Conservation (phyloP, 2,329 filamentous ascomycete genomes). For the Clonostachys rosea region DNA sequence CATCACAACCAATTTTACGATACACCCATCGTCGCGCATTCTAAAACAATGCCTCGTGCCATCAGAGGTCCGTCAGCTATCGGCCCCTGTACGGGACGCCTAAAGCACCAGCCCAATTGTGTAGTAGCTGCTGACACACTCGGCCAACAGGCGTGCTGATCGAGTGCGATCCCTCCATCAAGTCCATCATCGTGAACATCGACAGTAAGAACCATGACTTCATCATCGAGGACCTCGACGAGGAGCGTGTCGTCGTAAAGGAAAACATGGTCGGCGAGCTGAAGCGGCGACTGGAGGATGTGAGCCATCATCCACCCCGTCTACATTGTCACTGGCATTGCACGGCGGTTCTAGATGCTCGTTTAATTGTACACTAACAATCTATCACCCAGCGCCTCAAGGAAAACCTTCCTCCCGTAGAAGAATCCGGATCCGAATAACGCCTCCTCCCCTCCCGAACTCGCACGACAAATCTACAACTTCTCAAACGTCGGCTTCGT, state of each 20-base stretch:
- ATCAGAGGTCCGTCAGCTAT: conserved; percentile 40
- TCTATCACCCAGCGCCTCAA: conserved; percentile 33
- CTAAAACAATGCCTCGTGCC: conserved; percentile 46
- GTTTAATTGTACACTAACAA: conserved; percentile 2
- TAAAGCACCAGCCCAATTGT: not conserved
- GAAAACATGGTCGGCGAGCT: conserved; percentile 65
- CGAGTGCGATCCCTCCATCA: conserved; percentile 82
- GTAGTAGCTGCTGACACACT: not conserved
- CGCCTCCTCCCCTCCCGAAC: not conserved
- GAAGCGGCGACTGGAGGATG: conserved; percentile 65
- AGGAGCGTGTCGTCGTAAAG: conserved; percentile 71
- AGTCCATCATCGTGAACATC: conserved; percentile 77
- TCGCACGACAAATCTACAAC: conserved; percentile 41
- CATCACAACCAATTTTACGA: not conserved
- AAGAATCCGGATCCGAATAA: conserved; percentile 47
- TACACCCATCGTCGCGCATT: not conserved
- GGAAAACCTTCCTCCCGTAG: conserved; percentile 45
- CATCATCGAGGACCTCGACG: conserved; percentile 77
- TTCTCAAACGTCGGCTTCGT: conserved; percentile 81
- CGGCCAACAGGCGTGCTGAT: conserved; percentile 59
- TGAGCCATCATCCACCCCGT: conserved; percentile 25
- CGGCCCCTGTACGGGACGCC: not conserved
- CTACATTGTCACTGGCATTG: not conserved
- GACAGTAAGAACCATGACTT: conserved; percentile 66
- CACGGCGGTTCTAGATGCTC: conserved; percentile 4